These are phyloP conservation scores for Cercospora berteroae DNA, from an alignment of 2,329 filamentous ascomycete genomes.

Conservation along the genomic window DNA sequence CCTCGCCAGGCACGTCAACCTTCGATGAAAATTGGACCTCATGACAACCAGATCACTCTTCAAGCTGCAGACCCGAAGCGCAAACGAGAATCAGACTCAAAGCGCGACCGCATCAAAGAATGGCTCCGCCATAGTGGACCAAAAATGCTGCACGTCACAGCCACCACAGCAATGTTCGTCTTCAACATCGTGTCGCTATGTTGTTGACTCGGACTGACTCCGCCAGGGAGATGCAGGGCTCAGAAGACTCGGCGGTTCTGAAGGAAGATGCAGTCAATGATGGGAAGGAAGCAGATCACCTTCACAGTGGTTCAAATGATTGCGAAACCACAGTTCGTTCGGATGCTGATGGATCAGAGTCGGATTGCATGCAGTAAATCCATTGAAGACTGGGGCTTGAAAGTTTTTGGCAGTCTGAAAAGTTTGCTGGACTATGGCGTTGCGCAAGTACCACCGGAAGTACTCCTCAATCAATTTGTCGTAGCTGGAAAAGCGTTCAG, in stretches of 20 bases:
- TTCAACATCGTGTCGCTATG: not conserved
- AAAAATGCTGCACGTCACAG: not conserved
- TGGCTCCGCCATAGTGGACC: not conserved
- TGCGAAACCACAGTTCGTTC: not conserved
- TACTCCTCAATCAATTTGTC: no score
- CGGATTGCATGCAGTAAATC: no score
- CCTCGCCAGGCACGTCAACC: not conserved
- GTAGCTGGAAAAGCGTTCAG: no score
- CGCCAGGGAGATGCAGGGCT: not conserved
- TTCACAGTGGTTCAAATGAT: not conserved
- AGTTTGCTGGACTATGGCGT: no score
- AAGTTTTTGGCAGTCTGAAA: not conserved
- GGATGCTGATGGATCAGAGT: not conserved
- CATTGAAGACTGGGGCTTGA: not conserved
- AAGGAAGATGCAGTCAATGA: not conserved
- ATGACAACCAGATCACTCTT: not conserved
- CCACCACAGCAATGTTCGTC: not conserved
- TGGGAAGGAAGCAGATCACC: not conserved
- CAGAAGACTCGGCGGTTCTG: not conserved
- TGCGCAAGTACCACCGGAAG: no score
- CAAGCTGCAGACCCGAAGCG: not conserved
- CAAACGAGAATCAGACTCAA: not conserved
- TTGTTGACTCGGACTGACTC: not conserved
- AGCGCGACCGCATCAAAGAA: not conserved
- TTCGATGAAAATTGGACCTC: not conserved